phyloP scores from a whole-genome alignment of 176 grass and related monocot genomes.

The Bromus sterilis region DNA sequence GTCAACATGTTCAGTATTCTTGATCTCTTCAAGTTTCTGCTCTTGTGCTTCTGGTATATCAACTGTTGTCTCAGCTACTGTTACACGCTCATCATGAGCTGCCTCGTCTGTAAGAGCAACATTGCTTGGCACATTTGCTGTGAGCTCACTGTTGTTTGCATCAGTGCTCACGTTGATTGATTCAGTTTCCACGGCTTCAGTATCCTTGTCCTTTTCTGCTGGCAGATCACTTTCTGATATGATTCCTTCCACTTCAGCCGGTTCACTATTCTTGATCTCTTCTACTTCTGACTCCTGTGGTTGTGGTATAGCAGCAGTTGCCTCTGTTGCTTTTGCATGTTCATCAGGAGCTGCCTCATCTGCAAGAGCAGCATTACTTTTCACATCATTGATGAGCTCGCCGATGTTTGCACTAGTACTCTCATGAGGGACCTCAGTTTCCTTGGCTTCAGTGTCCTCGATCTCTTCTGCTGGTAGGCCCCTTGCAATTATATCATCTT shows the following conservation, averaged over 20 bases:
- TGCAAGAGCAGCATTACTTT: background rate
- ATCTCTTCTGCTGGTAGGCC: background rate
- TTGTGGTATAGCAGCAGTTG: background rate
- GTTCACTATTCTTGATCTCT: constrained; percentile 18
- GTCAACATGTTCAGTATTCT: background rate
- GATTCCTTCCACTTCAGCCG: constrained; percentile 9
- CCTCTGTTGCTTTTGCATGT: background rate
- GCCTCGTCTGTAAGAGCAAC: background rate
- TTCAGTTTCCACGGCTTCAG: constrained; percentile 17
- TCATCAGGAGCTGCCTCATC: background rate
- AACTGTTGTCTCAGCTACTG: background rate
- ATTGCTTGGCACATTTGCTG: background rate
- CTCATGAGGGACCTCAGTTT: constrained; percentile 3
- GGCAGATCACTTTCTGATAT: background rate
- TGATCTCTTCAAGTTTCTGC: background rate
- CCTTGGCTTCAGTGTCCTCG: background rate
- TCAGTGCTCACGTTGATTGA: background rate
- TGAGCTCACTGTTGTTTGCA: background rate
- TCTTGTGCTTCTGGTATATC: background rate
- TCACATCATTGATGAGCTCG: background rate
- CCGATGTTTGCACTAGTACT: background rate
- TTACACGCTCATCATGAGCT: background rate
- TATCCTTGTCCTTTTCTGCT: constrained; percentile 1
- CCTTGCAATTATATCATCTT: background rate
- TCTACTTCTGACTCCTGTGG: background rate